These are phyloP conservation scores for Calocybe gangraenosa DNA, from an alignment of 768 basidiomycete species.

Conservation along the genomic window DNA sequence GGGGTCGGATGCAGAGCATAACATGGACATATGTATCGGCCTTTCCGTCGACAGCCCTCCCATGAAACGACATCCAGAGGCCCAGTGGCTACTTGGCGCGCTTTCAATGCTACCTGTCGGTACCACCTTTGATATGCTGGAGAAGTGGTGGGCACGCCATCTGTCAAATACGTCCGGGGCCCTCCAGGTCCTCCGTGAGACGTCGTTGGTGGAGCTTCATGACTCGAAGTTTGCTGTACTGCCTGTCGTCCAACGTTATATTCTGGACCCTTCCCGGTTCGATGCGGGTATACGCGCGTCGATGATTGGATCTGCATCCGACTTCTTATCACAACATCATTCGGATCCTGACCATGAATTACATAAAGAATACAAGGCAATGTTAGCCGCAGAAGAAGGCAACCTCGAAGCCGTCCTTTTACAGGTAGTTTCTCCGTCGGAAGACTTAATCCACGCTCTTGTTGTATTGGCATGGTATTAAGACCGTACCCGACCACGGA, in stretches of 20 bases:
- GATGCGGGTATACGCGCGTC: not conserved
- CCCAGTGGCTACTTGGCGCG: conserved; percentile 8
- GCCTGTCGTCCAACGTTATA: conserved; percentile 18
- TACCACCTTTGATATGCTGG: conserved; percentile 13
- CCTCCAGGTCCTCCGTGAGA: conserved; percentile 3
- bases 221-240: conserved; percentile 11
- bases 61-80: conserved; percentile 4
- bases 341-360: conserved; percentile 3
- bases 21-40: conserved; percentile 6
- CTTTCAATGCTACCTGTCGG: conserved; percentile 14
- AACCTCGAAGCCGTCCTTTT: conserved; percentile 8
- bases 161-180: conserved; percentile 4
- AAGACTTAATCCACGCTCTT: conserved; percentile 13
- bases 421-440: conserved; percentile 1
- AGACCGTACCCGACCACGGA: conserved; percentile 9
- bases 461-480: conserved; percentile 17
- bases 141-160: conserved; percentile 3
- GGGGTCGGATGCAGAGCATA: conserved; percentile 3
- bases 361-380: conserved; percentile 1
- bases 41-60: conserved; percentile 8
- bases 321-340: conserved; percentile 12
- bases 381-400: conserved; percentile 9
- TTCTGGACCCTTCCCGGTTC: conserved; percentile 11
- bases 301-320: conserved; percentile 12
- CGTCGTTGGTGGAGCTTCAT: conserved; percentile 2